A percentile compares a stretch with the other conserved stretches of the same genome.
phyloP scores from a whole-genome alignment of 192 early-diverging fungal species.

The Phycomyces blakesleeanus region DNA sequence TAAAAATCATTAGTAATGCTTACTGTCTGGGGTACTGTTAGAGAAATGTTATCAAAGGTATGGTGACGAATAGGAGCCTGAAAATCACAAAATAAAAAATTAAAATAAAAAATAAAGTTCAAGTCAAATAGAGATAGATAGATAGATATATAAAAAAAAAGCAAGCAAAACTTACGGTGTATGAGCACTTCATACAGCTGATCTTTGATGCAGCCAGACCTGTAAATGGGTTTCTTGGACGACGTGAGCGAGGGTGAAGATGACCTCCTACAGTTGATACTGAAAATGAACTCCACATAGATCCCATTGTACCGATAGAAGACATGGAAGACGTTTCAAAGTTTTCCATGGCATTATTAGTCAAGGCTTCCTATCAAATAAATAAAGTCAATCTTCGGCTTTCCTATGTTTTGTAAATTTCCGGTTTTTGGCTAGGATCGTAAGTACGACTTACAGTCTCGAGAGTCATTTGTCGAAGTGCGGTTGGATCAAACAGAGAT shows the following conservation, averaged over 20 bases:
- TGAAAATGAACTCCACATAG: conserved; percentile 42
- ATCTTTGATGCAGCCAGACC: conserved; percentile 66
- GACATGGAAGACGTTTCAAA: conserved; percentile 32
- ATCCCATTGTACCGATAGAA: conserved; percentile 34
- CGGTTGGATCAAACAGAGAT: conserved; percentile 27
- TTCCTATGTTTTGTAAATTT: no score
- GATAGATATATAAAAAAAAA: no score
- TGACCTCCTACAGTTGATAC: conserved; percentile 34
- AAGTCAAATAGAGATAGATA: no score
- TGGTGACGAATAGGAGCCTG: conserved; percentile 70
- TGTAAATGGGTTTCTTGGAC: conserved; percentile 53
- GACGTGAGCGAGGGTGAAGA: conserved; percentile 23
- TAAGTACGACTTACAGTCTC: conserved; percentile 4
- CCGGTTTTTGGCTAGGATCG: no score
- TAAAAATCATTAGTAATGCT: neutral
- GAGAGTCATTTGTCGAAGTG: conserved; percentile 16
- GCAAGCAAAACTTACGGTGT: conserved; percentile 39
- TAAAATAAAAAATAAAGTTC: no score
- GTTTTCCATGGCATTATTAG: conserved; percentile 19
- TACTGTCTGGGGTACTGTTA: conserved; percentile 50
- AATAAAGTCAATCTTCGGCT: neutral
- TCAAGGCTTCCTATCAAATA: neutral
- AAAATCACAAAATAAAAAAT: no score
- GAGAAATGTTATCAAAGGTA: conserved; percentile 67
- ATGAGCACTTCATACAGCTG: conserved; percentile 65